phyloP scores from a whole-genome alignment of 257 asterid genomes.

The Leonotis leonurus region DNA sequence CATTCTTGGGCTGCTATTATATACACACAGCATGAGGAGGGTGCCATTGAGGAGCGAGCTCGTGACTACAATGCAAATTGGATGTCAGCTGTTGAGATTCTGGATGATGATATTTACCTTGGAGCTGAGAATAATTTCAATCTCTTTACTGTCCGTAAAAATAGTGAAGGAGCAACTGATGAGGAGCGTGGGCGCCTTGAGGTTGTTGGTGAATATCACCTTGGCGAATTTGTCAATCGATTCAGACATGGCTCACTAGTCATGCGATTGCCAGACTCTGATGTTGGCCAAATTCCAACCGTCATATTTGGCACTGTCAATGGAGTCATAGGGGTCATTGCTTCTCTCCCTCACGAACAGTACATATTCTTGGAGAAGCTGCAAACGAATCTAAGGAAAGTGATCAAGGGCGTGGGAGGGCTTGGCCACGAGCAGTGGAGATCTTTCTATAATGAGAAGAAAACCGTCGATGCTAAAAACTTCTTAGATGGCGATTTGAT shows the following conservation, averaged over 20 bases:
- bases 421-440: conserved; percentile 96
- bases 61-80: conserved; percentile 96
- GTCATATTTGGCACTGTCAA: conserved; percentile 93
- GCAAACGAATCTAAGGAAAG: conserved; percentile 65
- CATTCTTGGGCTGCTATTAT: conserved; percentile 5
- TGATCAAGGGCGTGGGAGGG: conserved; percentile 96
- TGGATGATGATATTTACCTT: conserved; percentile 81
- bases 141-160: conserved; percentile 82
- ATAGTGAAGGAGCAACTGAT: conserved; percentile 92
- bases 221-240: conserved; percentile 86
- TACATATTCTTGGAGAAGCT: conserved; percentile 71
- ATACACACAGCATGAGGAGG: conserved; percentile 78
- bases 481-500: conserved; percentile 92
- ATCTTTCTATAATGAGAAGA: conserved; percentile 85
- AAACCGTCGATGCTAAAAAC: conserved; percentile 68
- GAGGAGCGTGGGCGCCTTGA: conserved; percentile 98
- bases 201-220: conserved; percentile 97
- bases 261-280: conserved; percentile 94
- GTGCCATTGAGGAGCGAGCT: conserved; percentile 98
- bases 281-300: conserved; percentile 83
- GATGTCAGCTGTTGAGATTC: conserved; percentile 99
- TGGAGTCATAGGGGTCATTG: conserved; percentile 87
- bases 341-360: conserved; percentile 86
- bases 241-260: conserved; percentile 93
- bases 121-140: conserved; percentile 90